These are phyloP conservation scores for Debaryomyces subglobosus DNA, from an alignment of 1,139 yeast genomes.

Conservation along the genomic window DNA sequence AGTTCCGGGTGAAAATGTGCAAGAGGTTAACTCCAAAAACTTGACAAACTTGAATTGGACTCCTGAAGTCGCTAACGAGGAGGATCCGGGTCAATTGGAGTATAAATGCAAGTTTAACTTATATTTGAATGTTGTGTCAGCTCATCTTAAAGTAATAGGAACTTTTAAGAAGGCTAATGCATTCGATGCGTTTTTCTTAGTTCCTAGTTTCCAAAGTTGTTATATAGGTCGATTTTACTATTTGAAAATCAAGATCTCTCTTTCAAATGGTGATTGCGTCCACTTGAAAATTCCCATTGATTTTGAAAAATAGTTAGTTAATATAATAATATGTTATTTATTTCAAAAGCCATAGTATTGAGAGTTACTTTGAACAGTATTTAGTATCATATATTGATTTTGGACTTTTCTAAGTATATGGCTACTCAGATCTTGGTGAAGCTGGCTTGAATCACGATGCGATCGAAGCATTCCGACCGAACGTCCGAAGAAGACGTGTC, in stretches of 20 bases:
- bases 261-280: conserved; percentile 31
- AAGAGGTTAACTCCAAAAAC: not conserved
- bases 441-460: not conserved
- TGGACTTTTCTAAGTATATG: not conserved
- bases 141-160: conserved; percentile 3
- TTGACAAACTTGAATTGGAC: not conserved
- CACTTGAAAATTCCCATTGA: conserved; percentile 37
- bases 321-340: not conserved
- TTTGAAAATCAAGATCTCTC: conserved; percentile 30
- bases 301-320: conserved; percentile 16
- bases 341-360: not conserved
- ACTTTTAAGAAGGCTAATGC: not conserved
- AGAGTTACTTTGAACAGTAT: not conserved
- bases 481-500: not conserved
- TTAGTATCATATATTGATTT: too few species aligned
- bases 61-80: not conserved
- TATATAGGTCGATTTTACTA: conserved; percentile 39
- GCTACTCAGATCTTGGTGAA: not conserved
- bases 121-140: not conserved
- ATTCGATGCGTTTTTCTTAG: conserved; percentile 27
- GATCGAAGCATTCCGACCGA: not conserved
- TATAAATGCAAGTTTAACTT: conserved; percentile 4
- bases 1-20: conserved; percentile 2
- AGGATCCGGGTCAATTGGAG: not conserved
- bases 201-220: conserved; percentile 47